Base-by-base conservation (phyloP, 2,329 filamentous ascomycete genomes). In the Verticillium klebahnii region DNA sequence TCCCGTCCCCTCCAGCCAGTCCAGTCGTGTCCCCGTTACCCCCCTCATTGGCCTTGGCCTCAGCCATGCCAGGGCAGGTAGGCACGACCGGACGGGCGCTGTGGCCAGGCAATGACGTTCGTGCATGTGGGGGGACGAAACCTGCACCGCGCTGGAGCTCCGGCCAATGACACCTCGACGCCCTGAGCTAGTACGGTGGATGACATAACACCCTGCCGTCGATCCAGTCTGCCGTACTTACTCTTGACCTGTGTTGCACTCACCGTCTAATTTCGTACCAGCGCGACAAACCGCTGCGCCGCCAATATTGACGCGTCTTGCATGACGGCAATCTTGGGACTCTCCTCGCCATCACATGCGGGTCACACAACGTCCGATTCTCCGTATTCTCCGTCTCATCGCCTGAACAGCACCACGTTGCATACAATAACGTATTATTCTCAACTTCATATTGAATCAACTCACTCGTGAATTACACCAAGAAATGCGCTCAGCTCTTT, bases 61-160 rank as follows among this genome's bases (percentile, higher is more conserved):
- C 57, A 59, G 59, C 58, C 32, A 64, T 63, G 56, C 14, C 58
- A 40, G 45, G n/a, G 45, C 45, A 52, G 45, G 45, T 4, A 29
- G 29, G 29, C 29, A 29, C 29, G 29, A 29, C 29, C 29, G 5
- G 29, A 29, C 29, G 29, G 29, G 29, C 29, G 29, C 29, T 29
- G 29, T 29, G 23, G 45, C 19, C 45, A 52, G 50, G 39, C 37
- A 63, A 63, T 64, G 63, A 64, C 63, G 63, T 64, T 57, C 57
- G 17, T 62, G 61, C 37, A 58, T 55, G 56, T 39, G 56, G 40
- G 62, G 60, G 37, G 62, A 57, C 59, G 50, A 58, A 61, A 54
- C 52, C 29, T 52, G 34, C 15, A 31, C 56, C 12, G 12, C 12
- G 19, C 11, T 52, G 19, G 45, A 52, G 45, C 45, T 52, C 45